Conservation (phyloP, 495 filamentous ascomycete species). For the Elaphomyces granulatus region DNA sequence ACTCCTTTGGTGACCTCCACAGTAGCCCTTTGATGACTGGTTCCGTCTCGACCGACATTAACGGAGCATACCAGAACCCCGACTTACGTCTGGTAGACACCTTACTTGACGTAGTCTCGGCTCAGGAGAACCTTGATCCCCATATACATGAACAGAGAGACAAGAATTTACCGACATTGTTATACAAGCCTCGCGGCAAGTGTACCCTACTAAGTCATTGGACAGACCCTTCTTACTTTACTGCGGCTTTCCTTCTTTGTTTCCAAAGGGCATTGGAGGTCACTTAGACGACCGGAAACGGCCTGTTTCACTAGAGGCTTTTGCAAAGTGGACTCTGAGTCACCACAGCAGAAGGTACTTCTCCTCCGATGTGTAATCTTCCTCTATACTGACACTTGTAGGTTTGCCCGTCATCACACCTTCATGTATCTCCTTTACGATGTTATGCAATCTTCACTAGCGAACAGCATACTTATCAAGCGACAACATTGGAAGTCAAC, state of each 20-base stretch:
- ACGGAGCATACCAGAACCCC: slow-evolving; percentile 8
- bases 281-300: slow-evolving; percentile 7
- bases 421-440: slow-evolving; percentile 9
- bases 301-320: slow-evolving; percentile 4
- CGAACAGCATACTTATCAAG: slow-evolving; percentile 3
- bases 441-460: slow-evolving; percentile 5
- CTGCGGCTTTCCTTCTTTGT: slow-evolving; percentile 9
- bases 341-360: slow-evolving; percentile 10
- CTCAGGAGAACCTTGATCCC: too few species aligned
- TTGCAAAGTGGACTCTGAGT: slow-evolving; percentile 6
- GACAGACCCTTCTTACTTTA: slow-evolving; percentile 9
- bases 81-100: slow-evolving; percentile 5
- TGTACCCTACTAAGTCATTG: slow-evolving; percentile 4
- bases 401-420: slow-evolving; percentile 6
- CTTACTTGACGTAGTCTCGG: neutral
- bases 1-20: too few species aligned
- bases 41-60: slow-evolving; percentile 2
- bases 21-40: too few species aligned
- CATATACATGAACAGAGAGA: neutral
- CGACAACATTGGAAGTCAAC: slow-evolving; percentile 2
- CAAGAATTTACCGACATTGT: neutral
- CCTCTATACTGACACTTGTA: neutral
- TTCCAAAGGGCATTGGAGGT: slow-evolving; percentile 10
- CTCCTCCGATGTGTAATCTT: neutral
- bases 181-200: neutral